Evolutionary conservation across 257 asterid genomes (phyloP), one percentile per base, ranked within the genome.

Genomic region (Ocimum tenuiflorum): DNA sequence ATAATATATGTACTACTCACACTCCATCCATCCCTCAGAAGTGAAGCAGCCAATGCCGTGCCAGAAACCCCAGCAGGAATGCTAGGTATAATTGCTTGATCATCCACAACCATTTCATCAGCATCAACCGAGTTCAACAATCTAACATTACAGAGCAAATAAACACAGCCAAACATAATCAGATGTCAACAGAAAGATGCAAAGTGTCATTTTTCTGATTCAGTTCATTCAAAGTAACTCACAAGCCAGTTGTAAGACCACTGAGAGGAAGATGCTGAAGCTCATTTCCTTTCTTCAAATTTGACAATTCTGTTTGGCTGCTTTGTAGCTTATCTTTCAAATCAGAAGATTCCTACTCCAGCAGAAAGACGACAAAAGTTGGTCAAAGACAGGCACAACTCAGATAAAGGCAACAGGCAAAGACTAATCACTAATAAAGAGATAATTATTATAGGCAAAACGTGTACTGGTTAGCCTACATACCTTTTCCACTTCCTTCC

Each of bases 11-110:
- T 11, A 73, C 14, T 49, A 79, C 96, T 90, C 68, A 90, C 97
- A 76, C 89, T 84, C 99, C 99, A 92, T 72, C 99, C 99, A 51
- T 89, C 97, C 67, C 97, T 88, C 66, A 92, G 90, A 75, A 92
- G 97, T 56, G 99, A 84, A 68, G 97, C 95, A 15, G 99, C 97
- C 70, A 89, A 80, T 47, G 99, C 95, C 14, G 99, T 89, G 73
- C 95, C 99, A 17, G 99, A 92, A 75, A 92, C 82, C 24, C 97
- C 99, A 19, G 73, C 63, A 4, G 99, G 97, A 71, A 89, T 66
- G 62, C 69, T 77, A 15, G 97, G 95, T 72, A 86, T 79, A 67
- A 86, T 79, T 72, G 89, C 84, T 60, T 69, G 87, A 76, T 82
- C 89, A 75, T 82, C 84, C 75, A 56, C 94, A 59, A 47, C 79